phyloP scores from a whole-genome alignment of 148 eudicot genomes.

The Linanthus parryae region DNA sequence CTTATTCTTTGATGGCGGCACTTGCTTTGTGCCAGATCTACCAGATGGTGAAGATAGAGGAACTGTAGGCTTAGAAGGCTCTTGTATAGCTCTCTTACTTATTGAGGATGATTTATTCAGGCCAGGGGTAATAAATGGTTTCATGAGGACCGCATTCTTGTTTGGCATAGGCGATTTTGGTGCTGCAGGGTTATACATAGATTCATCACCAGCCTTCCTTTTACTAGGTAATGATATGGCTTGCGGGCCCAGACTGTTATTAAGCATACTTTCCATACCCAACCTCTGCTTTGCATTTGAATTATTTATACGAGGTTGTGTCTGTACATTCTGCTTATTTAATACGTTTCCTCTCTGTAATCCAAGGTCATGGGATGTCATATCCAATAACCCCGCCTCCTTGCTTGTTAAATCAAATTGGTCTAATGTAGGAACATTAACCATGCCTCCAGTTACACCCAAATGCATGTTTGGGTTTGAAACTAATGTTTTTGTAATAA shows the following conservation, averaged over 20 bases:
- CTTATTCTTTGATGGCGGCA: no score
- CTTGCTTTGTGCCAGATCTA: no score
- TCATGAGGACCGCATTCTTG: slow-evolving; percentile 30
- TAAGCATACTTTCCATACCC: slow-evolving; percentile 15
- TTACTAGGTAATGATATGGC: slow-evolving; percentile 35
- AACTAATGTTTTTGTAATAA: slow-evolving; percentile 26
- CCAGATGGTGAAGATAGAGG: no score
- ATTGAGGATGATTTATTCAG: no score
- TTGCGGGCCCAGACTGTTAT: slow-evolving; percentile 21
- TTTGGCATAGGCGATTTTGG: slow-evolving; percentile 25
- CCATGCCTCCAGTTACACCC: slow-evolving; percentile 29
- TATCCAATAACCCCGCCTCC: slow-evolving; percentile 21
- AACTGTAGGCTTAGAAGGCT: slow-evolving; percentile 22
- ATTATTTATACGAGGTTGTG: no score
- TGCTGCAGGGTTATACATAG: slow-evolving; percentile 15
- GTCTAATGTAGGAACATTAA: slow-evolving; percentile 21
- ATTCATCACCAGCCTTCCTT: slow-evolving; percentile 51
- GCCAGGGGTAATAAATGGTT: no score
- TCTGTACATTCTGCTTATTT: no score
- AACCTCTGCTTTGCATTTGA: slow-evolving; percentile 18
- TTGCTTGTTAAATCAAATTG: slow-evolving; percentile 31
- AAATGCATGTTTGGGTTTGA: slow-evolving; percentile 27
- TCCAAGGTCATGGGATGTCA: slow-evolving; percentile 17
- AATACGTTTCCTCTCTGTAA: no score
- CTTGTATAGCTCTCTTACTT: slow-evolving; percentile 19